Base-by-base conservation (phyloP, 192 early-diverging fungal species). In the Entomortierella beljakovae region DNA sequence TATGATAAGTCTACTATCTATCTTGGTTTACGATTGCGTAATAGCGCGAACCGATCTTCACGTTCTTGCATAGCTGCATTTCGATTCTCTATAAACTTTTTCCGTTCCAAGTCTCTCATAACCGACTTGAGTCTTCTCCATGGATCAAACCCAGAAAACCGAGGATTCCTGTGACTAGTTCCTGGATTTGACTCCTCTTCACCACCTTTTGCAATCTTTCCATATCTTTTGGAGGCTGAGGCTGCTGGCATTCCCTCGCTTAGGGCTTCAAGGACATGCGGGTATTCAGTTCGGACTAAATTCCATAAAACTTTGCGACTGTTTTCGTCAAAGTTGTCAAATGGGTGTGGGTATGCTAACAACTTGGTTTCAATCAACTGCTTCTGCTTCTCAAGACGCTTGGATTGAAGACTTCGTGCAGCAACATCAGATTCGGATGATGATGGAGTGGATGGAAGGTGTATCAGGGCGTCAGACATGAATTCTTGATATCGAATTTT, bases 31-130 rank as follows among this genome's bases (percentile, higher is more conserved):
- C 63, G 65, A 4, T 28, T 50, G 13, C 63, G 57, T 57, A 66
- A 59, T 26, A 65, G 48, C 16, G 64, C 63, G 34, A 61, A 66
- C 28, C 28, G 53, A 10, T 62, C 58, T 42, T 61, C 72, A 2
- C 64, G 64, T 33, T 68, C 64, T 33, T 68, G 25, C 16, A 56
- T 51, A 49, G 57, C 57, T 15, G 35, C 11, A 9, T 55, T 60
- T 0, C 63, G 43, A 26, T 74, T 58, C 7, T 66, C 71, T 33
- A 74, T 20, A 20, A 61, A 65, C 68, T 79, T 54, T 50, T 64
- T 69, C 3, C 75, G 67, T 26, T 79, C 67, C 61, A 64, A 65
- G 35, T 79, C 75, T 57, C 62, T 79, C 56, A 79, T 79, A 4
- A 70, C 61, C 1, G 57, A 57, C 68, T 70, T 64, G 68, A 79